These are phyloP conservation scores for Penicillium olsonii DNA, from an alignment of 2,329 filamentous ascomycete genomes.

Conservation along the genomic window DNA sequence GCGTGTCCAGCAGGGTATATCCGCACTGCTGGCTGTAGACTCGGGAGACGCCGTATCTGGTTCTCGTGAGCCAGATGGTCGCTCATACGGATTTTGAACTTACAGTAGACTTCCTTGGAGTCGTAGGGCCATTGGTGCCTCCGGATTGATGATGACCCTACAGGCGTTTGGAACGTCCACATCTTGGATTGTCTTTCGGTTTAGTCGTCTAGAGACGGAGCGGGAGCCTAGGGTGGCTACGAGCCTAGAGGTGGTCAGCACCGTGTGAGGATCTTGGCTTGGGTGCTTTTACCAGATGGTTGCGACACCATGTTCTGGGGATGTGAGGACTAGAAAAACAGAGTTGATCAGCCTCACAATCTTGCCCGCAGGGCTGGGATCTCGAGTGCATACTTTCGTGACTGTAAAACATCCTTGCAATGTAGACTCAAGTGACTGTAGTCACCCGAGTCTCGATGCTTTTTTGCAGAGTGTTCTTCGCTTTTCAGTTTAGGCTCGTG, in stretches of 20 bases:
- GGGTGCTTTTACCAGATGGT: conserved; percentile 75
- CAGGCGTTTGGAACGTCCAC: conserved; percentile 88
- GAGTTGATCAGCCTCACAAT: background rate
- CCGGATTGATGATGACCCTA: conserved; percentile 80
- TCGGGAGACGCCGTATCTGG: conserved; percentile 73
- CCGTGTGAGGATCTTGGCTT: background rate
- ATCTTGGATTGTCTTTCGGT: conserved; percentile 80
- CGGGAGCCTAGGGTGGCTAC: conserved; percentile 83
- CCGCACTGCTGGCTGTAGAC: conserved; percentile 85
- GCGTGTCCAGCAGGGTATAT: conserved; percentile 80
- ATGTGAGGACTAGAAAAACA: conserved; percentile 68
- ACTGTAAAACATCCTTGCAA: conserved; percentile 79
- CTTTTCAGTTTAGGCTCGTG: background rate
- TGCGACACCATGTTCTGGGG: conserved; percentile 83
- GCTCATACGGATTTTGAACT: conserved; percentile 25
- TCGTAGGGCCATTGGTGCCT: conserved; percentile 83
- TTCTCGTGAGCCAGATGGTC: conserved; percentile 1
- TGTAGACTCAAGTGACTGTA: background rate
- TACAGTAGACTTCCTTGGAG: conserved; percentile 85
- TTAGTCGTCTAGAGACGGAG: conserved; percentile 70
- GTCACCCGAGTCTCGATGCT: background rate
- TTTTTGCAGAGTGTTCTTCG: background rate
- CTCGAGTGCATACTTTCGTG: conserved; percentile 71
- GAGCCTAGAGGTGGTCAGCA: conserved; percentile 63
- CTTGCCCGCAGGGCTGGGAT: too few relatives aligned